Evolutionary conservation across 257 asterid species (phyloP).

Genomic region (Fraxinus excelsior): DNA sequence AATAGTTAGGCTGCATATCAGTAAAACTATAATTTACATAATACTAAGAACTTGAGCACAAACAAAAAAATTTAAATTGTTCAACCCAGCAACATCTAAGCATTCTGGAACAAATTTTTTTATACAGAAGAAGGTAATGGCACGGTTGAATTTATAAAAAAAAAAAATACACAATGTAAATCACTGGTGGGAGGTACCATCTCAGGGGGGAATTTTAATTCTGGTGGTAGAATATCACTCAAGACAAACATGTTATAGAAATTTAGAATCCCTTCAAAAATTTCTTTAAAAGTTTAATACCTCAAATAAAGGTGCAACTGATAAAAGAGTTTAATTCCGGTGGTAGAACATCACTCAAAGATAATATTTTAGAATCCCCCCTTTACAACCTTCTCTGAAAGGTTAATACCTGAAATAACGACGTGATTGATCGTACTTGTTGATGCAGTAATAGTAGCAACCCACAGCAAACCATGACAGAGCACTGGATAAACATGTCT

Average conservation of each 20-base stretch:
- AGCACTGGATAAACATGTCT: constrained; percentile 62
- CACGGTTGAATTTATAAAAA: neutral
- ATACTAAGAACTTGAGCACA: constrained; percentile 2
- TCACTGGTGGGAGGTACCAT: neutral
- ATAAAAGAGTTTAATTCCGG: neutral
- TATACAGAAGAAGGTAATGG: neutral
- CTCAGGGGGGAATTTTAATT: neutral
- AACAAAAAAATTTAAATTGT: neutral
- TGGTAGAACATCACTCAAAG: neutral
- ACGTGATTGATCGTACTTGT: constrained; percentile 92
- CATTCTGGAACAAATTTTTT: neutral
- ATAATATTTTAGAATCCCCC: constrained; percentile 8
- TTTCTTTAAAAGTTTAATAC: neutral
- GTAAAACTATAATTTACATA: neutral
- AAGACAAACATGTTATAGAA: neutral
- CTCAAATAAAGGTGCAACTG: neutral
- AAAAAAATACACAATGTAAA: constrained; percentile 6
- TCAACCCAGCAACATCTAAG: constrained; percentile 12
- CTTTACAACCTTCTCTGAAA: neutral
- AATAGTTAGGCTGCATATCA: constrained; percentile 1
- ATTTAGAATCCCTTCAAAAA: neutral
- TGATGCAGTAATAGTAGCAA: constrained; percentile 93
- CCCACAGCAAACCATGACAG: constrained; percentile 99
- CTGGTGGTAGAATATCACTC: neutral
- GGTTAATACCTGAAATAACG: constrained; percentile 82